Evolutionary conservation across 768 basidiomycete species (phyloP).

Genomic region (Lentinula boryana): DNA sequence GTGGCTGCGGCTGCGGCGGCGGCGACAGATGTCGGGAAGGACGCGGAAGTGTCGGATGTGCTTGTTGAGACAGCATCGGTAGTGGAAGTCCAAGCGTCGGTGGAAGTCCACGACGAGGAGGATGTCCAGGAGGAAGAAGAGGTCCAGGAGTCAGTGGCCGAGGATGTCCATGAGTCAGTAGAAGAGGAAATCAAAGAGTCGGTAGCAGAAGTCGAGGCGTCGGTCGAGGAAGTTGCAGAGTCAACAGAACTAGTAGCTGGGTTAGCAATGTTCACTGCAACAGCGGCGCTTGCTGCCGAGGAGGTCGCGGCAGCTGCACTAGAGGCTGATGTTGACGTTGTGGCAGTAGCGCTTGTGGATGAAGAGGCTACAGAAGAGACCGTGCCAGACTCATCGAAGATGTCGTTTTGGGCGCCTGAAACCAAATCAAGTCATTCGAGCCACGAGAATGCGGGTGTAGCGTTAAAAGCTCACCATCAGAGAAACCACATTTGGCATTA

Average conservation of each 20-base stretch:
- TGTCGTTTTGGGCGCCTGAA: constrained; percentile 38
- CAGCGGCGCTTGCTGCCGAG: not conserved
- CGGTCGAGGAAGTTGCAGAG: not conserved
- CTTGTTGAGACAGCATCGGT: not conserved
- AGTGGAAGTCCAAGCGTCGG: not conserved
- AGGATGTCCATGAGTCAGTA: not conserved
- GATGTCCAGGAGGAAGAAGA: not conserved
- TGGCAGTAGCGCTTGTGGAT: not conserved
- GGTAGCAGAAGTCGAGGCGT: not conserved
- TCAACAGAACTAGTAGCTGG: not conserved
- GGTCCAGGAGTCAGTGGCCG: not conserved
- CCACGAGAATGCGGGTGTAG: not conserved
- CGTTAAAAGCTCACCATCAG: constrained; percentile 28
- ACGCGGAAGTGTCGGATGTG: not conserved
- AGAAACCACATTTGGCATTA: constrained; percentile 42
- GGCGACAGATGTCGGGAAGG: not conserved
- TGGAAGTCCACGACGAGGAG: not conserved
- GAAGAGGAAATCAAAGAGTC: not conserved
- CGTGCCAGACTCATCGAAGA: constrained; percentile 21
- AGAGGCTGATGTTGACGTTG: not conserved
- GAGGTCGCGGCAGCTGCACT: not conserved
- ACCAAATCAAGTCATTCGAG: not conserved
- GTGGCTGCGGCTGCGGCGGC: not conserved
- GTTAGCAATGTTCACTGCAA: not conserved
- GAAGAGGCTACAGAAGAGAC: not conserved